Conservation (phyloP, 352 stramenopile genomes). For the Phytophthora cryptogea region DNA sequence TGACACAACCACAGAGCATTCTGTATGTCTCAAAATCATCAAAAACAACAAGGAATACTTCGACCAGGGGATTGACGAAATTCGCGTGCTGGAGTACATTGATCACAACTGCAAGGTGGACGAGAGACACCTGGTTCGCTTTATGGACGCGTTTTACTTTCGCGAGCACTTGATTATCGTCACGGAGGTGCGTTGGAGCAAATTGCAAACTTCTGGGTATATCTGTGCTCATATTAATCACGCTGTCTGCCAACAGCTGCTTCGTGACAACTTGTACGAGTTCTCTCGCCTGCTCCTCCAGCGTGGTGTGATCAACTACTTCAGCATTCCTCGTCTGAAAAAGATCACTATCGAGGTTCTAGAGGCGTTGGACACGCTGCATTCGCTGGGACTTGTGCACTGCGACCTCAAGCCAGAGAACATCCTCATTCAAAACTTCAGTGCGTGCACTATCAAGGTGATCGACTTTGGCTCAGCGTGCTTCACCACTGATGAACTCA, state of each 20-base stretch:
- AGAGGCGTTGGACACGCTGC: slow-evolving; percentile 83
- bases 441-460: slow-evolving; percentile 93
- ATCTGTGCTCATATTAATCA: slow-evolving; percentile 2
- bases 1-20: slow-evolving; percentile 63
- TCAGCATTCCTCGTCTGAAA: slow-evolving; percentile 92
- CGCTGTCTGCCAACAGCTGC: slow-evolving; percentile 57
- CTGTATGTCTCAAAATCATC: slow-evolving; percentile 98
- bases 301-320: slow-evolving; percentile 91
- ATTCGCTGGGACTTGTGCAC: slow-evolving; percentile 94
- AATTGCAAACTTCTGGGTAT: background rate
- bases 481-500: slow-evolving; percentile 93
- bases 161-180: slow-evolving; percentile 96
- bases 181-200: slow-evolving; percentile 86
- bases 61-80: slow-evolving; percentile 93
- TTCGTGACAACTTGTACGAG: slow-evolving; percentile 98
- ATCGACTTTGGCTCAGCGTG: slow-evolving; percentile 99
- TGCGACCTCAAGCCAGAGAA: slow-evolving; percentile 99
- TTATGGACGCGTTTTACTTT: slow-evolving; percentile 96
- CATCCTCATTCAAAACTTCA: slow-evolving; percentile 90
- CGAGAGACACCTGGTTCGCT: slow-evolving; percentile 92
- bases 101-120: slow-evolving; percentile 84
- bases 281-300: slow-evolving; percentile 91
- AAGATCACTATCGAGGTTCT: slow-evolving; percentile 97
- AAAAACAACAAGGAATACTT: slow-evolving; percentile 99
- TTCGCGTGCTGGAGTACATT: slow-evolving; percentile 78